Conservation (phyloP, 2,329 filamentous ascomycete species). For the Hypoxylon sp. region DNA sequence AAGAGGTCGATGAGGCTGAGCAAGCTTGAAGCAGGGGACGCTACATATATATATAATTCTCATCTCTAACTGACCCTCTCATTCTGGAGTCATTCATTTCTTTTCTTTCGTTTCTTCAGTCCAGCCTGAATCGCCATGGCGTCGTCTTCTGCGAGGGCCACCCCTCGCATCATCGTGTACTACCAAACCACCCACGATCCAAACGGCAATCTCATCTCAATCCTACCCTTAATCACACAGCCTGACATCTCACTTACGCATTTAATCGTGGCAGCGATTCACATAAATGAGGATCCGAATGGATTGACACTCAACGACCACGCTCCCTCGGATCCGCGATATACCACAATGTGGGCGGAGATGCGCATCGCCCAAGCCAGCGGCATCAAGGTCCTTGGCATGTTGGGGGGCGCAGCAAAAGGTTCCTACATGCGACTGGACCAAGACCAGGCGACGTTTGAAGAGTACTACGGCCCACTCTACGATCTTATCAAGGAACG, state of each 20-base stretch:
- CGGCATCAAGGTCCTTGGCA: slow-evolving; percentile 82
- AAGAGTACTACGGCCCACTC: slow-evolving; percentile 78
- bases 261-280: slow-evolving; percentile 83
- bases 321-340: slow-evolving; percentile 73
- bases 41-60: background rate
- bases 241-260: slow-evolving; percentile 70
- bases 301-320: slow-evolving; percentile 83
- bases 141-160: slow-evolving; percentile 32
- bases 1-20: slow-evolving; percentile 10
- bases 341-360: slow-evolving; percentile 78
- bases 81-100: background rate
- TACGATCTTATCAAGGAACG: slow-evolving; percentile 71
- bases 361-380: slow-evolving; percentile 76
- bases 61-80: background rate
- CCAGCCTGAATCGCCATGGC: slow-evolving; percentile 39
- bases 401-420: slow-evolving; percentile 84
- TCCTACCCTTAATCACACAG: slow-evolving; percentile 60
- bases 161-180: slow-evolving; percentile 53
- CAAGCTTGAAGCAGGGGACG: background rate
- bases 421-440: slow-evolving; percentile 76
- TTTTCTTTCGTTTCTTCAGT: background rate
- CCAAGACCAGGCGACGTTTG: slow-evolving; percentile 68
- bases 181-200: slow-evolving; percentile 61
- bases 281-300: slow-evolving; percentile 77
- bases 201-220: slow-evolving; percentile 57